Evolutionary conservation across 805 yeast species (phyloP).

Genomic region (Metschnikowia noctiluminum): DNA sequence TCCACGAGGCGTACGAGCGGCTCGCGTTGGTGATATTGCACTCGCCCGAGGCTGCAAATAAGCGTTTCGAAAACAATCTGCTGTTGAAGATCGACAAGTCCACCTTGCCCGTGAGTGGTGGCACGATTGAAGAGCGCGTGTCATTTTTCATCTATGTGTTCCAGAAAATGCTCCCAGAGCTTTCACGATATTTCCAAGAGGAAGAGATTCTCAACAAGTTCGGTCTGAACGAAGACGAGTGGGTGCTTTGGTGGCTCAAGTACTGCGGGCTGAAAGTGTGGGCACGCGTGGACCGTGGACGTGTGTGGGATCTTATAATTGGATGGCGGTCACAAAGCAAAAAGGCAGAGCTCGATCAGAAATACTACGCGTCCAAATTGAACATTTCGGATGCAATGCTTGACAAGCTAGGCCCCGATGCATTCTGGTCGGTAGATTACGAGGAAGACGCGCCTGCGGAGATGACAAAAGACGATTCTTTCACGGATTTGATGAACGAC

Average conservation of each 20-base stretch:
- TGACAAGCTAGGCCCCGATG: conserved; percentile 52
- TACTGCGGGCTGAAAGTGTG: conserved; percentile 86
- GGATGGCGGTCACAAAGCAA: conserved; percentile 59
- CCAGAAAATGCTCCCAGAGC: conserved; percentile 66
- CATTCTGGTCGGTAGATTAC: conserved; percentile 49
- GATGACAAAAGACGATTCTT: conserved; percentile 22
- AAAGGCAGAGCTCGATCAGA: conserved; percentile 26
- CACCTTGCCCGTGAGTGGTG: conserved; percentile 53
- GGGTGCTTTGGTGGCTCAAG: conserved; percentile 95
- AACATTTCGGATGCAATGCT: conserved; percentile 26
- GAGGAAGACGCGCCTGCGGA: conserved; percentile 10
- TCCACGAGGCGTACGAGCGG: conserved; percentile 71
- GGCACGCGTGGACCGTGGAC: conserved; percentile 76
- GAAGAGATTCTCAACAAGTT: conserved; percentile 68
- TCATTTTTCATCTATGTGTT: conserved; percentile 64
- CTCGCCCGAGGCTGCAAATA: conserved; percentile 51
- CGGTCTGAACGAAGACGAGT: conserved; percentile 65
- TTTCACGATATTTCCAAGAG: conserved; percentile 71
- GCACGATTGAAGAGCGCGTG: conserved; percentile 62
- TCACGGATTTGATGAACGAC: conserved; percentile 30
- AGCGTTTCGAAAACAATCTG: conserved; percentile 6
- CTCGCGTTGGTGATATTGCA: conserved; percentile 72
- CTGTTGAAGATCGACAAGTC: conserved; percentile 28
- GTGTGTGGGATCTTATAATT: conserved; percentile 83
- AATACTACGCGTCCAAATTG: conserved; percentile 33